Percentiles rank a stretch among this genome's conserved stretches.
These are phyloP conservation scores for Miscanthus lutarioriparius DNA, from an alignment of 176 grass and related monocot species.

Conservation along the genomic window DNA sequence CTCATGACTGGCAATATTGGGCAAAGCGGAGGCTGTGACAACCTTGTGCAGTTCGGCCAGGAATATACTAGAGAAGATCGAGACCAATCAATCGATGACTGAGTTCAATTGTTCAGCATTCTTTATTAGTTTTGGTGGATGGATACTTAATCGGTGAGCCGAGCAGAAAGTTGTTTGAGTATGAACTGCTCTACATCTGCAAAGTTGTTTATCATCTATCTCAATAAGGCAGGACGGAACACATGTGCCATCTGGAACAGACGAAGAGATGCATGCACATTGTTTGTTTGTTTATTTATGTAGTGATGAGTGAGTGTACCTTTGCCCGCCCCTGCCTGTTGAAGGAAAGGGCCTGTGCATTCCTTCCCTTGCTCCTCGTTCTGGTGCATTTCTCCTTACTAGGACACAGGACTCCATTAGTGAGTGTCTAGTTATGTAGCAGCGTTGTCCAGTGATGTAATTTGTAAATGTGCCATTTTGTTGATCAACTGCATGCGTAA, in stretches of 20 bases:
- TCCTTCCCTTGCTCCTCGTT: background rate
- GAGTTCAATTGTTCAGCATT: conserved; percentile 36
- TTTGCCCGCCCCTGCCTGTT: background rate
- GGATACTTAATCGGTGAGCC: conserved; percentile 34
- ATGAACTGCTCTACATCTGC: conserved; percentile 15
- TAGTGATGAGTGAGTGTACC: conserved; percentile 17
- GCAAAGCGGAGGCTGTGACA: conserved; percentile 43
- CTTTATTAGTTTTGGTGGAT: conserved; percentile 56
- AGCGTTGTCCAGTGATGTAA: conserved; percentile 20
- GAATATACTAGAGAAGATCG: conserved; percentile 5
- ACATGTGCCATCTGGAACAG: conserved; percentile 34
- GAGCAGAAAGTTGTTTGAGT: conserved; percentile 39
- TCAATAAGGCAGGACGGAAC: conserved; percentile 28
- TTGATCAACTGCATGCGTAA: conserved; percentile 11
- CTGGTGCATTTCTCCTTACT: background rate
- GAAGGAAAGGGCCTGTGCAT: background rate
- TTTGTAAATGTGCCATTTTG: conserved; percentile 38
- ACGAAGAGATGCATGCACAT: conserved; percentile 28
- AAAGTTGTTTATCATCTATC: conserved; percentile 19
- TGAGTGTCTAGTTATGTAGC: conserved; percentile 25
- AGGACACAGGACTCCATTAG: background rate
- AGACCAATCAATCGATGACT: background rate
- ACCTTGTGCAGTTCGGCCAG: conserved; percentile 61
- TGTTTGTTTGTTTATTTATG: conserved; percentile 20
- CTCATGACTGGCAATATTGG: conserved; percentile 55